These are phyloP conservation scores for Aegle marmelos DNA, from an alignment of 345 rosid genomes.

Conservation along the genomic window DNA sequence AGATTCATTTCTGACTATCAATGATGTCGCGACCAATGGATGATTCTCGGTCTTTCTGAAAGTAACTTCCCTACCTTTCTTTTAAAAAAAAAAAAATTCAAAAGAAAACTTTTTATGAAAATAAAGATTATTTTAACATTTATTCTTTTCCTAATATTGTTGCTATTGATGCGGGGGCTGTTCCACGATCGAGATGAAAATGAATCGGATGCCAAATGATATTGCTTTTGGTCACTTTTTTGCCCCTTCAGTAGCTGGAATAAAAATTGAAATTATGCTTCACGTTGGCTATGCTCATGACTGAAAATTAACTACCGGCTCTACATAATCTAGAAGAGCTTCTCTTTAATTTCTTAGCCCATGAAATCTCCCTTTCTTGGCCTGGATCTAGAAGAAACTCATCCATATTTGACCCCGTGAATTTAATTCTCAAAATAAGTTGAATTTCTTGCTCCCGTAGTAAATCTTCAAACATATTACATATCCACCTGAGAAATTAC, in stretches of 20 bases:
- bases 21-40: neutral
- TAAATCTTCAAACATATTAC: too few species aligned
- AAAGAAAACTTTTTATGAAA: neutral
- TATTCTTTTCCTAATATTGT: neutral
- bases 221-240: neutral
- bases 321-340: too few species aligned
- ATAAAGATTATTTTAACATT: neutral
- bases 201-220: neutral
- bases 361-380: neutral
- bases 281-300: neutral
- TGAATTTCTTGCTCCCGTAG: neutral
- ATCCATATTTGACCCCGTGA: neutral
- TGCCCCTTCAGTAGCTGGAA: neutral
- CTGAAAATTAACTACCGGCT: neutral
- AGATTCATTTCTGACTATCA: neutral
- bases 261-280: too few species aligned
- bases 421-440: neutral
- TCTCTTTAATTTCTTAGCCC: neutral
- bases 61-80: neutral
- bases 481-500: neutral
- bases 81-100: too few species aligned
- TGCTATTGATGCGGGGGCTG: neutral
- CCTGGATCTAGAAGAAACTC: neutral
- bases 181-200: neutral
- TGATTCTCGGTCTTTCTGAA: slow-evolving; percentile 26